Base-by-base conservation (phyloP, 2,329 filamentous ascomycete genomes). In the Hirsutella thompsonii region DNA sequence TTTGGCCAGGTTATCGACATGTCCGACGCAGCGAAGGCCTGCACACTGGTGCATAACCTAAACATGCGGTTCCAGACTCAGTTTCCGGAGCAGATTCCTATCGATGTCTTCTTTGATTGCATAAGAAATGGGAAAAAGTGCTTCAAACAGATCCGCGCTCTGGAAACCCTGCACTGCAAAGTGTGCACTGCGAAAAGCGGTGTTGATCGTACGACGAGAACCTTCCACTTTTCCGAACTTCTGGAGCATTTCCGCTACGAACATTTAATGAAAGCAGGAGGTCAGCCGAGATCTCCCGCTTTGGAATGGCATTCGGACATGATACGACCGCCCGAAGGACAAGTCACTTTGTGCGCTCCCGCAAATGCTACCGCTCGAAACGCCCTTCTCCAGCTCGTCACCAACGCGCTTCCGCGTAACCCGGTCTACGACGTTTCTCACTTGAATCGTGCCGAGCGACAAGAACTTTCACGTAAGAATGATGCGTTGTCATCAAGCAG, bases 21-120 rank as follows among this genome's bases (percentile, higher is more conserved):
- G 14, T 70, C 78, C 13, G 70, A 72, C 32, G 72, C 71, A 44
- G 67, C 84, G 37, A 76, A 77, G 47, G 67, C 83, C 14, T 73
- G 74, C 44, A 69, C 77, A 37, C 64, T 83, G 9, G 68, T 89
- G 34, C 68, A 81, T 52, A 76, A 83, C 53, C 61, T 79, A 39
- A 66, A 72, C 42, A 68, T 69, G 41, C 67, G 66, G 29, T 85
- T 80, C 52, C 64, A 69, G 35, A 57, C 69, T 14, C 67, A 66
- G 38, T 85, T 80, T 54, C 62, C 62, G 14, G 67, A 77, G 44
- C 67, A 69, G 33, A 72, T 76, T 1, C 64, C 70, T 8, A 53
- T 88, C 28, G 59, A 59, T 11, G 68, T 79, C 57, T 76, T 82
- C 46, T 73, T 69, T 42, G 78, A 76, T 41, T 72, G 69, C 1